Evolutionary conservation across 768 basidiomycete genomes (phyloP), one percentile per base, ranked within the genome.

Genomic region (Suillus discolor): DNA sequence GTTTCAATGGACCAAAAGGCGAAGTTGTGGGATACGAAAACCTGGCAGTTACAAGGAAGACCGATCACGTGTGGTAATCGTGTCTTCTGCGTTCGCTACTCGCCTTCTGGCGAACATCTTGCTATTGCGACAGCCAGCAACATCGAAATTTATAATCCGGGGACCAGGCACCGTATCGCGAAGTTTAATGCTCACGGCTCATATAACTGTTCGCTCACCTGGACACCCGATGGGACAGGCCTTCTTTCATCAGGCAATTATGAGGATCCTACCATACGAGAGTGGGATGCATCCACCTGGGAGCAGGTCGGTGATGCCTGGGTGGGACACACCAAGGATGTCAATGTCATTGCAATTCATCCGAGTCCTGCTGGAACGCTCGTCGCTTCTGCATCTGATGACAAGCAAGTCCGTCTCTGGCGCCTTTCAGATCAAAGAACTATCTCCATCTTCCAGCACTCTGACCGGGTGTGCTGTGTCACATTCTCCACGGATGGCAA

Each of bases 21-120:
- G n/a, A 47, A 47, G 47, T 47, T 47, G 11, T 47, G 47, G 47
- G n/a, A 47, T 13, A 47, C 47, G 47, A 47, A 47, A 47, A 47
- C 47, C 9, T 47, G 47, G 47, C 47, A 47, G 47, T 47, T 47
- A 23, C 12, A 47, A 47, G 47, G 47, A 47, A 23, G n/a, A 23
- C n/a, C 47, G 47, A 47, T 47, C 47, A 12, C 3, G n/a, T 47
- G 47, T 23, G 6, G 13, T 47, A n/a, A 47, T 6, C 47, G 47
- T 47, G n/a, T 47, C n/a, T 47, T 47, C n/a, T 47, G 47, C n/a
- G 47, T 47, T 47, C 47, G 47, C n/a, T 47, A 47, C 23, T 47
- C 47, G n/a, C 47, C 47, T 11, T 47, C n/a, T 47, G 47, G 47
- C n/a, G n/a, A 2, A 23, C 12, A 47, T 47, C 47, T 47, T 47